Conservation (phyloP, 2,329 filamentous ascomycete species). For the Dactylellina sp. region DNA sequence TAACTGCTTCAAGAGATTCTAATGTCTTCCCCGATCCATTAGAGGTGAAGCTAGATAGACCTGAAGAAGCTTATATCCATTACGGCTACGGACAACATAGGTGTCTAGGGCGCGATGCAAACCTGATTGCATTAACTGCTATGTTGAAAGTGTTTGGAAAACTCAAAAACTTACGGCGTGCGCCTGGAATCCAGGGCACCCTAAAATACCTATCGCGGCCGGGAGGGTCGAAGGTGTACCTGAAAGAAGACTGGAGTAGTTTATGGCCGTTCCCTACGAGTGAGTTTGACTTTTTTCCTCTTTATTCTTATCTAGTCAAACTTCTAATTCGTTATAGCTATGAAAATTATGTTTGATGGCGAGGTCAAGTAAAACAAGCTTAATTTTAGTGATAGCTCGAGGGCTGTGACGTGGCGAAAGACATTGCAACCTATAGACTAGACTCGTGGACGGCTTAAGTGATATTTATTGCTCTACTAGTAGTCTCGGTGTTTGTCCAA, state of each 20-base stretch:
- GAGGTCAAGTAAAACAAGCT: constrained; percentile 27
- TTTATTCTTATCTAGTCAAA: not conserved
- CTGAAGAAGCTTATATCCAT: constrained; percentile 74
- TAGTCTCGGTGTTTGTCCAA: no score
- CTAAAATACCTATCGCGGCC: constrained; percentile 73
- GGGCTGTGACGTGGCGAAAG: no score
- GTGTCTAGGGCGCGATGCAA: constrained; percentile 72
- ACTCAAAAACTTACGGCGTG: constrained; percentile 72
- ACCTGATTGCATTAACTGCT: constrained; percentile 73
- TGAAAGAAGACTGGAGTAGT: constrained; percentile 74
- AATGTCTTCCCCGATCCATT: constrained; percentile 72
- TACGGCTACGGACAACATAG: constrained; percentile 74
- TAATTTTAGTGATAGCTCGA: no score
- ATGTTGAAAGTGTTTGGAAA: constrained; percentile 76
- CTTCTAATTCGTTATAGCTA: constrained; percentile 28
- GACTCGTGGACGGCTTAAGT: no score
- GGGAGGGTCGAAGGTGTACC: constrained; percentile 71
- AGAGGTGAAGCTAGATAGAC: constrained; percentile 73
- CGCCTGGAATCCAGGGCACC: constrained; percentile 73
- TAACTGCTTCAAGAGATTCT: constrained; percentile 70
- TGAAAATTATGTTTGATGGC: constrained; percentile 51
- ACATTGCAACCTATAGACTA: no score
- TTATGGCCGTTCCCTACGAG: constrained; percentile 69
- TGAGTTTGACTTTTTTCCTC: constrained; percentile 7
- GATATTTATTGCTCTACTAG: no score